These are phyloP conservation scores for Lentinula lateritia DNA, from an alignment of 768 basidiomycete species.

Conservation along the genomic window DNA sequence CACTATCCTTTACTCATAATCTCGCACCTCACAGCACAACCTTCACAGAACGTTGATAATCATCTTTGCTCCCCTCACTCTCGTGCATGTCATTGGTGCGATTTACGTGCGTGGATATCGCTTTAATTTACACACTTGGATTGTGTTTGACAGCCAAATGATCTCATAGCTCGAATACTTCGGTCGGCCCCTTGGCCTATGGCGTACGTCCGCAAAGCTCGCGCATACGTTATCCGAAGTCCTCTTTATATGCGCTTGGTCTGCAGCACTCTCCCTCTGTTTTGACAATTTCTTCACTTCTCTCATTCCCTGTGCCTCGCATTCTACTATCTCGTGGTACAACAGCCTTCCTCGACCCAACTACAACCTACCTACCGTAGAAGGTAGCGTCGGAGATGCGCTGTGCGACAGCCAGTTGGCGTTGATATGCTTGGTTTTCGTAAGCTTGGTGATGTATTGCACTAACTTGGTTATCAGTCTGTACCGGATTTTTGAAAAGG, in stretches of 20 bases:
- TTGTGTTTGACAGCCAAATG: constrained; percentile 7
- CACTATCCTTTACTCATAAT: neutral
- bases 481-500: constrained; percentile 85
- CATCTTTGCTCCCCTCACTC: constrained; percentile 78
- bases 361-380: constrained; percentile 33
- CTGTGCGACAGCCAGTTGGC: constrained; percentile 76
- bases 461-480: constrained; percentile 80
- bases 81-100: constrained; percentile 80
- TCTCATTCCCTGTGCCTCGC: constrained; percentile 66
- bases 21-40: neutral
- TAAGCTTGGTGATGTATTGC: constrained; percentile 77
- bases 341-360: constrained; percentile 54
- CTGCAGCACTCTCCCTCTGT: constrained; percentile 78
- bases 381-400: constrained; percentile 43
- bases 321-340: constrained; percentile 66
- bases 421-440: constrained; percentile 71
- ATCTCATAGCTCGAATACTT: constrained; percentile 80
- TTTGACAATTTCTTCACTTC: constrained; percentile 94
- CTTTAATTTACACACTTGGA: neutral
- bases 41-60: constrained; percentile 66
- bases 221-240: constrained; percentile 85
- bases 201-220: constrained; percentile 84
- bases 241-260: constrained; percentile 92
- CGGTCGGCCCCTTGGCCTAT: constrained; percentile 85
- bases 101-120: constrained; percentile 62